Evolutionary conservation across 352 stramenopile genomes (phyloP), one percentile per base, ranked within the genome.

Genomic region (Albugo laibachii): DNA sequence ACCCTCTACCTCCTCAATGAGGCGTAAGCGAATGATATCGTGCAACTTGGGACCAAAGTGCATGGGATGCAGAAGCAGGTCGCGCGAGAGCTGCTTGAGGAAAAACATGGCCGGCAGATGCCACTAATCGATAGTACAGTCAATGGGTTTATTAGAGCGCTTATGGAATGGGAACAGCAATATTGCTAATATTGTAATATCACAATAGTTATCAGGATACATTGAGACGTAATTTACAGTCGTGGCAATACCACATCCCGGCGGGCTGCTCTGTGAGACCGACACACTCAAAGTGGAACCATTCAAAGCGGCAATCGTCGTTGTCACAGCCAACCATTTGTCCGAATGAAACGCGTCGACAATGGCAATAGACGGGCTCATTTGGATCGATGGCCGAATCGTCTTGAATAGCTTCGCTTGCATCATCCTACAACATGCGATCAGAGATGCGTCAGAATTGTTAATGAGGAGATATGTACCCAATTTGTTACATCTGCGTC

Each of bases 1-100:
- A 47, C 93, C 93, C 64, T 97, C 92, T 13, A 97, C 92, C 63
- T 97, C 84, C 59, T 96, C 87, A 52, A 97, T 96, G 13, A 98
- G 71, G 11, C 94, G 76, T 53, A 94, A 72, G 41, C 94, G 89
- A 62, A 98, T 95, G 38, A 95, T 97, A 45, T 96, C 83, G 53
- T 92, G 78, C 38, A 98, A 75, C 60, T 97, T 96, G 36, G 83
- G 86, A 38, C 92, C 93, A 56, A 97, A 97, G 68, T 97, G 83
- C 58, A 95, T 93, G 50, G 93, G 93, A 56, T 97, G 79, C 41
- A 97, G 73, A 50, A 96, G 71, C 67, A 98, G 81, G 62, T 97
- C 85, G 54, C 71, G 77, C 52, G 68, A 82, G 48, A 89, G 65
- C 61, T 87, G 74, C 69, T 89, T 89, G 43, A 87, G 68, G 66